Evolutionary conservation across 768 basidiomycete species (phyloP).

Genomic region (Zangia roseola): DNA sequence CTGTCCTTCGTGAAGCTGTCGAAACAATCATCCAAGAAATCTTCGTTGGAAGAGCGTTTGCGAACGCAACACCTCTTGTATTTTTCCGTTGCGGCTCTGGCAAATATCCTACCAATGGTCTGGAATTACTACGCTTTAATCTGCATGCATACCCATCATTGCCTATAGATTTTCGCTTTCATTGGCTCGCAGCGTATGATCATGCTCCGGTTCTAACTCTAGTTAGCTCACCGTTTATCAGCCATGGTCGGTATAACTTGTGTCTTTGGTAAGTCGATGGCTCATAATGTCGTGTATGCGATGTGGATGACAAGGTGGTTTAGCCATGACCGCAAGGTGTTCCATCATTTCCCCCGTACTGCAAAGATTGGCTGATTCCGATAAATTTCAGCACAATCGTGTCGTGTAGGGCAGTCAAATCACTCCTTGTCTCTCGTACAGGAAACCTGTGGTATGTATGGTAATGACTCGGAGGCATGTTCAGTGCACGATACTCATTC

Average conservation of each 20-base stretch:
- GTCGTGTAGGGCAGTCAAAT: constrained; percentile 16
- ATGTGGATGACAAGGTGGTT: neutral
- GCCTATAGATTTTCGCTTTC: constrained; percentile 13
- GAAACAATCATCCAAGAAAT: constrained; percentile 8
- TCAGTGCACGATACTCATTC: neutral
- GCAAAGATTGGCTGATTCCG: neutral
- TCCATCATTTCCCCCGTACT: neutral
- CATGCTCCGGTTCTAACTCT: too few species aligned
- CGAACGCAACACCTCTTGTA: constrained; percentile 21
- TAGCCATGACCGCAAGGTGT: constrained; percentile 20
- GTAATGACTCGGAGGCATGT: neutral
- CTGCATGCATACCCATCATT: neutral
- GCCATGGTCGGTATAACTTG: constrained; percentile 5
- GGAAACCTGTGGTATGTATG: neutral
- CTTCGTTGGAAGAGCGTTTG: constrained; percentile 15
- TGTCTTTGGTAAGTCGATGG: constrained; percentile 6
- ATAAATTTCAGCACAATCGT: constrained; percentile 11
- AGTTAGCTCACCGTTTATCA: too few species aligned
- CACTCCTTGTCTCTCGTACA: constrained; percentile 10
- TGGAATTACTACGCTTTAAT: neutral
- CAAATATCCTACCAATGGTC: constrained; percentile 18
- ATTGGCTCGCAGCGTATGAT: neutral
- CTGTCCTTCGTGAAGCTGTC: constrained; percentile 19
- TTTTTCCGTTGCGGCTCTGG: constrained; percentile 16
- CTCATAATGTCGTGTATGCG: neutral